phyloP scores from a whole-genome alignment of 139 green algal species.

The Micromonas commoda region DNA sequence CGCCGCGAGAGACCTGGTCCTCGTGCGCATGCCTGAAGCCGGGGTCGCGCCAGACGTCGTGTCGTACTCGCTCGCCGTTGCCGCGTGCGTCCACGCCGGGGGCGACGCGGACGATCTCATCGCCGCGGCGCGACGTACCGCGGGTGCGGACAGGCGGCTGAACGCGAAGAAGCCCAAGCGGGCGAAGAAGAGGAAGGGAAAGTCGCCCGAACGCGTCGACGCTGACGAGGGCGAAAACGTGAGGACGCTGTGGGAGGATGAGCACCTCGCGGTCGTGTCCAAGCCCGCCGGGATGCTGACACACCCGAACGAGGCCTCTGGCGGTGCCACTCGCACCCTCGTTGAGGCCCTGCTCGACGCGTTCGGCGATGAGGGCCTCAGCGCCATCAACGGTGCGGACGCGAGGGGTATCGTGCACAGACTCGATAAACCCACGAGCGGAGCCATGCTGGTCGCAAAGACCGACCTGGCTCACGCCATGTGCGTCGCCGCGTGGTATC shows the following conservation, averaged over 20 bases:
- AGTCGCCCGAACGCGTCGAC: constrained; percentile 5
- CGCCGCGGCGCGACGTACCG: neutral
- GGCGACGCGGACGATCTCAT: neutral
- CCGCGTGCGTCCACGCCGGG: neutral
- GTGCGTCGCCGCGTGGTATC: neutral
- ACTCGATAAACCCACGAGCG: constrained; percentile 67
- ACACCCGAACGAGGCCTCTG: constrained; percentile 58
- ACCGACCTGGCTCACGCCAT: constrained; percentile 42
- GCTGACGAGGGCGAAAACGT: constrained; percentile 11
- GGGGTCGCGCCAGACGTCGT: neutral
- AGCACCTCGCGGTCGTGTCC: constrained; percentile 82
- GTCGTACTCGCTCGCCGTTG: neutral
- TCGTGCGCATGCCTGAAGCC: neutral
- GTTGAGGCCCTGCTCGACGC: constrained; percentile 93
- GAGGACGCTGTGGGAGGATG: constrained; percentile 80
- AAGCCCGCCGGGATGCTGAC: constrained; percentile 84
- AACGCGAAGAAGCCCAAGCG: neutral
- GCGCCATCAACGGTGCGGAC: constrained; percentile 17
- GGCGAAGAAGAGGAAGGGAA: neutral
- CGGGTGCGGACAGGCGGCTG: neutral
- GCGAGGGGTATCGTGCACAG: constrained; percentile 94
- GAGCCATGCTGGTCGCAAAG: constrained; percentile 88
- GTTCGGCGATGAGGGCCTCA: constrained; percentile 46
- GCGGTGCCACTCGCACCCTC: constrained; percentile 52
- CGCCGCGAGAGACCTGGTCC: neutral